Conservation (phyloP, 331 rosid species). For the Pyrus hybrid region DNA sequence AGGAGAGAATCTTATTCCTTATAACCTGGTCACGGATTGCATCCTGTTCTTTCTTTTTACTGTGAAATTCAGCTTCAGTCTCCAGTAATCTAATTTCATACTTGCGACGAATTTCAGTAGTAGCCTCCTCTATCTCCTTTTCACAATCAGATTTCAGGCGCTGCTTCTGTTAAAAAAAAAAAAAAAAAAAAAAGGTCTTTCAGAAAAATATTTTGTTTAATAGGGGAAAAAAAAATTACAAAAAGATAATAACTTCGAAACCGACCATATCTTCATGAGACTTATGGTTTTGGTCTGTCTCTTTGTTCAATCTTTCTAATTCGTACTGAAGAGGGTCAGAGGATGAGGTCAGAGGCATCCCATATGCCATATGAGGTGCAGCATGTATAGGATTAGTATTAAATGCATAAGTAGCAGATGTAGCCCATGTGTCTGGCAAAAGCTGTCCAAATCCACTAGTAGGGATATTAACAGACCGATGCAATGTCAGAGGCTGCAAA, state of each 20-base stretch:
- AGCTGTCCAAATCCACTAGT: conserved; percentile 26
- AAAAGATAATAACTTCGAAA: conserved; percentile 16
- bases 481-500: conserved; percentile 13
- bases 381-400: conserved; percentile 18
- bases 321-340: conserved; percentile 58
- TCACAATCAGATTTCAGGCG: conserved; percentile 47
- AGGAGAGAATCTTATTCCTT: conserved; percentile 44
- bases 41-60: conserved; percentile 30
- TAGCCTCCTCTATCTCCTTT: conserved; percentile 49
- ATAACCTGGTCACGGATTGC: conserved; percentile 23
- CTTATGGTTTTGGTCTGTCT: conserved; percentile 26
- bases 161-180: conserved; percentile 44
- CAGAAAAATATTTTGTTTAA: background rate
- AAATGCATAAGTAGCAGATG: conserved; percentile 9
- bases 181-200: background rate
- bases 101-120: conserved; percentile 36
- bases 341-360: conserved; percentile 11
- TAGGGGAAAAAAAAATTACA: background rate
- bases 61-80: conserved; percentile 33
- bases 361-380: conserved; percentile 23
- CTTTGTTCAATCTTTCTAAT: conserved; percentile 40
- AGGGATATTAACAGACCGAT: conserved; percentile 1
- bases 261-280: conserved; percentile 47
- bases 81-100: conserved; percentile 45
- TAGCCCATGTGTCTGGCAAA: conserved; percentile 25